These are phyloP conservation scores for Solanum arcanum DNA, from an alignment of 257 asterid genomes.

Conservation along the genomic window DNA sequence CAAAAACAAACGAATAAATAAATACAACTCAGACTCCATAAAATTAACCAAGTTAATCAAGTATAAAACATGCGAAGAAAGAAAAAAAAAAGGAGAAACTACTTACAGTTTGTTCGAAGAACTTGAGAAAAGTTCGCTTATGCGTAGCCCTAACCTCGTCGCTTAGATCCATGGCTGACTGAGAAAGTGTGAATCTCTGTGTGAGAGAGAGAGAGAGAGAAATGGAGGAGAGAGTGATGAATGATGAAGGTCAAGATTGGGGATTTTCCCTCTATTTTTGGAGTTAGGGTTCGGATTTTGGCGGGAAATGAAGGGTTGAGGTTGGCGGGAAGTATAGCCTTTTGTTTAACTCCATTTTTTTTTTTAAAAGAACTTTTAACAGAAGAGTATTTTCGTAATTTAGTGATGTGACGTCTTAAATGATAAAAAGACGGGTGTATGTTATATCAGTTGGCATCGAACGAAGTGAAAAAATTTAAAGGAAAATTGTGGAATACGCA, in stretches of 20 bases:
- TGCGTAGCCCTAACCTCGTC: constrained; percentile 75
- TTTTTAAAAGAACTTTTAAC: too few species aligned
- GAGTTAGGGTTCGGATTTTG: constrained; percentile 20
- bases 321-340: constrained; percentile 40
- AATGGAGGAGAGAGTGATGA: background rate
- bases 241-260: background rate
- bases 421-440: accelerated
- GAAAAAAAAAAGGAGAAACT: background rate
- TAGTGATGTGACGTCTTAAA: background rate
- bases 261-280: background rate
- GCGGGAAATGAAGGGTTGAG: constrained; percentile 33
- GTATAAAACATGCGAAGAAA: background rate
- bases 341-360: background rate
- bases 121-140: constrained; percentile 73
- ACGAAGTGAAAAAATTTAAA: background rate
- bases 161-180: constrained; percentile 60
- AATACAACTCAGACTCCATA: background rate
- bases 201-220: background rate
- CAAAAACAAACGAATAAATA: background rate
- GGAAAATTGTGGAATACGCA: too few species aligned
- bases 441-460: accelerated
- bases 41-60: background rate
- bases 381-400: background rate
- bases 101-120: constrained; percentile 75
- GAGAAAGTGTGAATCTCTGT: background rate